Evolutionary conservation across 1,139 yeast genomes (phyloP), one percentile per base, ranked within the genome.

Genomic region (Wickerhamomyces sp.): DNA sequence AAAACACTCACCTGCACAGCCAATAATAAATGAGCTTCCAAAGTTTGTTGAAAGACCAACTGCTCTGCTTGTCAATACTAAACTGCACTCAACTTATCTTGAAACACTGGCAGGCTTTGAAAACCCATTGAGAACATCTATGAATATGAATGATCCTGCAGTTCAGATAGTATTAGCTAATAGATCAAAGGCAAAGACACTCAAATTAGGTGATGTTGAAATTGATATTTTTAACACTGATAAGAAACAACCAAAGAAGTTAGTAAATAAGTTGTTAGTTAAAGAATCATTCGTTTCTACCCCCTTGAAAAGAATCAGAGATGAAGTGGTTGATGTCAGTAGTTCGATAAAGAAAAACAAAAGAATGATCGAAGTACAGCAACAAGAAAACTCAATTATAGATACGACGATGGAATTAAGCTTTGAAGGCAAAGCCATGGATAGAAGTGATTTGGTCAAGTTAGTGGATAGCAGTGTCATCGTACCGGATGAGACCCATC

Each of bases 381-480:
- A 49, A n/a, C 22, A 24, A 18, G 35, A 32, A n/a, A 32, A 21
- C 16, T 32, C 35, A 18, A 32, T 32, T 33, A 40, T 33, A 5
- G 52, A 50, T 18, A 45, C 55, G 3, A 51, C 55, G 1, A 54
- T 54, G 56, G 71, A 66, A 21, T 43, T 66, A 36, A 64, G 69
- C 49, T 66, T 66, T 40, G 71, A 66, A 45, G 71, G 71, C 8
- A 66, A 66, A 42, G 71, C 70, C 3, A 52, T 66, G 58, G 66
- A 65, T 47, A 60, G 59, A 39, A 63, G 63, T 41, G 71, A 66
- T 47, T 47, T 64, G 16, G 63, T 64, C 33, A 59, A 64, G 31
- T 55, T 65, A 50, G 66, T 64, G 10, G 68, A 65, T 40, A 39
- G 45, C 19, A 37, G 44, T 31, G 49, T 49, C 3, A 33, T 48